Evolutionary conservation across 331 rosid species (phyloP).

Genomic region (Malus hybrid): DNA sequence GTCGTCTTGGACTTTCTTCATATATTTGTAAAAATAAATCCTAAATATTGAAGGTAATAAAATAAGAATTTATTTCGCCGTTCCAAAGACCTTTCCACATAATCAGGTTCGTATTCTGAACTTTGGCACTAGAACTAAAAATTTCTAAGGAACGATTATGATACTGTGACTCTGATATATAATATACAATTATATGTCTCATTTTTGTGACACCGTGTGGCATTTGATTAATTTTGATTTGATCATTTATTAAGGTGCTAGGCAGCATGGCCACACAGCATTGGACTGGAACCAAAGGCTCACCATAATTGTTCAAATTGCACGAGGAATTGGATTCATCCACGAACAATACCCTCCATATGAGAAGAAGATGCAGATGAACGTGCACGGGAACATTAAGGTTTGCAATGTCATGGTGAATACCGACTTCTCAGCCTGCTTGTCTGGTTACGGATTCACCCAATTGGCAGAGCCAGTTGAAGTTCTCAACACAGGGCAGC

Average conservation of each 20-base stretch:
- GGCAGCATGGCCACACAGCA: conserved; percentile 22
- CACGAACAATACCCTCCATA: conserved; percentile 7
- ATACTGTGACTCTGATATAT: neutral
- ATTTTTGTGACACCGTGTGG: neutral
- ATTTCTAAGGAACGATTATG: neutral
- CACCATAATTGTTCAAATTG: conserved; percentile 7
- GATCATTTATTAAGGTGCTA: conserved; percentile 1
- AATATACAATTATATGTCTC: neutral
- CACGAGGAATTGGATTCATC: conserved; percentile 9
- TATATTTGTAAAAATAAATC: no score
- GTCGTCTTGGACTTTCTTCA: no score
- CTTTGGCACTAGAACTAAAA: neutral
- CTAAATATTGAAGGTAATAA: no score
- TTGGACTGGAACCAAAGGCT: conserved; percentile 26
- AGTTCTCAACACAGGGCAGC: neutral
- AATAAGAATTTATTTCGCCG: neutral
- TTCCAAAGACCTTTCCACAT: neutral
- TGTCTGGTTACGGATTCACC: conserved; percentile 16
- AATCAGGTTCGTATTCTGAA: neutral
- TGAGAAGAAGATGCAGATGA: conserved; percentile 11
- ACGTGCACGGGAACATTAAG: conserved; percentile 22
- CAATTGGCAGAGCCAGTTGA: conserved; percentile 12
- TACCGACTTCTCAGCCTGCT: conserved; percentile 17
- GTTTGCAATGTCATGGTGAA: conserved; percentile 11
- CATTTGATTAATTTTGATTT: neutral